Base-by-base conservation (phyloP, 2,329 filamentous ascomycete genomes). In the Podosphaera fusca region DNA sequence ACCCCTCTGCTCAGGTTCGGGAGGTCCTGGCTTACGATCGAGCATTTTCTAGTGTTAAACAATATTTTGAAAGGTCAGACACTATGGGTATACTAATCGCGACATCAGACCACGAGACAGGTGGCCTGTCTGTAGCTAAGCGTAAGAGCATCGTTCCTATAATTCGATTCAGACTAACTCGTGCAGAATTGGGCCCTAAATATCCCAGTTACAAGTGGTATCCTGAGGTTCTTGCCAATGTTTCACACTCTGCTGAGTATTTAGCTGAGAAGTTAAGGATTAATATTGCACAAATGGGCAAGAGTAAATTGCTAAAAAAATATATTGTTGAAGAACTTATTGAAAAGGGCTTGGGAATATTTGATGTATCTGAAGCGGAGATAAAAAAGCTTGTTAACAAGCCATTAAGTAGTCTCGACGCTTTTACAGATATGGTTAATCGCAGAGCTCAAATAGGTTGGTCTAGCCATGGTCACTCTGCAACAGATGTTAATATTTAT, bases 401-500 rank as follows among this genome's bases (percentile, higher is more conserved):
- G 33, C 78, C 81, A 0, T 72, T 73, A 1, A 69, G 70, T 2
- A 75, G 81, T 9, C 71, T 75, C 36, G 69, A 74, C 2, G 72
- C 77, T 1, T 85, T 96, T 66, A 81, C 88, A 0, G 82, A 87
- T 65, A 90, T 98, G 73, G 79, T 96, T 63, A 94, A 86, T 63
- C 77, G 85, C 3, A 80, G 92, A 59, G 86, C 89, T 1, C 87
- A 94, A 66, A 79, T 95, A 49, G 94, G 92, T 12, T 98, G 92
- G 92, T 83, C 79, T 61, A 95, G 89, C 0, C 90, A 95, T 68
- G 92, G 92, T 34, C 92, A 98, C 71, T 85, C 83, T 29, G 92
- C 84, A 55, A 88, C 92, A 6, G 92, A 98, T 67, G 92, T 98
- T 54, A 98, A 98, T 69, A 87, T 98, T 62, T 98, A 96, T 71